Base-by-base conservation (phyloP, 192 early-diverging fungal genomes). In the Anaeromyces robustus region DNA sequence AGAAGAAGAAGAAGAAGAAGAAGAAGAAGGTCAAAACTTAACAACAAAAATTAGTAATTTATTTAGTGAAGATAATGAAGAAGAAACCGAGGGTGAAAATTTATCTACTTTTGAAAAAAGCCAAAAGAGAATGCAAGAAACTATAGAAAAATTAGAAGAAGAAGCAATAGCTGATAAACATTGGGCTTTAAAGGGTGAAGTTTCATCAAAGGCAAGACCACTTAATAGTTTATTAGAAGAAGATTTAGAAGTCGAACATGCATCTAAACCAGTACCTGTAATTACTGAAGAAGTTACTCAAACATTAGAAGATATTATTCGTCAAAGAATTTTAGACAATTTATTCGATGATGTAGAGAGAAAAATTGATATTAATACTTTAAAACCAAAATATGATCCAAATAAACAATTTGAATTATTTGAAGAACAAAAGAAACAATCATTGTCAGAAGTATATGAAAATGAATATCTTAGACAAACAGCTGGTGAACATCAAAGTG, bases 341-440 rank as follows among this genome's bases (percentile, higher is more conserved):
- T 90, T 93, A 82, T 99, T 92, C 87, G 94, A 98, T 86, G 96
- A 98, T 83, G 97, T 99, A 6, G 94, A 92, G 41, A 92, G 97
- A 80, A 95, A 96, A 85, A 80, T 85, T 6, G 52, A 68, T 68
- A 68, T 68, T 68, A 68, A 68, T 68, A 68, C 52, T 9, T 68
- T 68, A 68, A 68, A 68, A 68, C 52, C 52, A 68, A 68, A 68
- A 68, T 91, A 84, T 79, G 90, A 91, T 80, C 90, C 90, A 52
- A 89, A 89, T 84, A 82, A 88, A 30, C 87, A 92, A 30, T 89
- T 94, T 28, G 95, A 96, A 82, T 87, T 99, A 78, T 88, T 92
- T 81, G 94, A 97, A 83, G 89, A 95, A 86, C 92, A 94, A 80
- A 93, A 92, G 30, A 91, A 92, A 77, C 95, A 97, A 81, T 94